Percentiles rank a stretch among this genome's conserved stretches.
Conservation (phyloP, 352 stramenopile species). For the Thraustochytrium sp. region DNA sequence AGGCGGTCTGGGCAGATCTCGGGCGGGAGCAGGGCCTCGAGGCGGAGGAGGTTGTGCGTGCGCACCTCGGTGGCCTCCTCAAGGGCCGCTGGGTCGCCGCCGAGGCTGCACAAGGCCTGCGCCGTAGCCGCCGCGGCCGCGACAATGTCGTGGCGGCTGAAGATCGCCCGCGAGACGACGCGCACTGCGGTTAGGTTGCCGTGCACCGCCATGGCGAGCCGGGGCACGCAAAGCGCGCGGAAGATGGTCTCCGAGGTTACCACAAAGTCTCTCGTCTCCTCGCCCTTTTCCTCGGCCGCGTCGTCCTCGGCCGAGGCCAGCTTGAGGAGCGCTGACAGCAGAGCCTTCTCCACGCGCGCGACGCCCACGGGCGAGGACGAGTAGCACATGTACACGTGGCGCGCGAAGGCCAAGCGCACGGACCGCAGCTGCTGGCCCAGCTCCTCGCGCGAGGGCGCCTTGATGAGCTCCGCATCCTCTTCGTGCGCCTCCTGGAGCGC, state of each 20-base stretch:
- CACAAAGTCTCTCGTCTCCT: neutral
- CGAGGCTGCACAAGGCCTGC: neutral
- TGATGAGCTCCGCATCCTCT: constrained; percentile 2
- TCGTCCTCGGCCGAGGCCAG: neutral
- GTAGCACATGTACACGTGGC: constrained; percentile 28
- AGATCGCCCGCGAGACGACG: neutral
- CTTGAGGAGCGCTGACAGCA: neutral
- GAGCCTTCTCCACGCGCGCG: neutral
- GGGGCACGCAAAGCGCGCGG: neutral
- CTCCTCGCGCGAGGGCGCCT: neutral
- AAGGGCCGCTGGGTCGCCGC: neutral
- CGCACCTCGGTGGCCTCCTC: constrained; percentile 1
- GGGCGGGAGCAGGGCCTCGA: neutral
- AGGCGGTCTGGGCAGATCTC: neutral
- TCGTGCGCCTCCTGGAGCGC: neutral
- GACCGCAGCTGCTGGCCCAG: neutral
- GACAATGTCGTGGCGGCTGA: neutral
- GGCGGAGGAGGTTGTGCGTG: neutral
- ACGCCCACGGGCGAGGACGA: neutral
- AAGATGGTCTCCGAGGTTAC: neutral
- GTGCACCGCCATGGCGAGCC: neutral
- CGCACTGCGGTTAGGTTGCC: neutral
- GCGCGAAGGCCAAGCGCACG: neutral
- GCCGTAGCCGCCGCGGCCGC: neutral
- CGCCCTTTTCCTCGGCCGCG: neutral